Evolutionary conservation across 2,329 filamentous ascomycete species (phyloP).

Genomic region (Emmonsiellopsis sp.): DNA sequence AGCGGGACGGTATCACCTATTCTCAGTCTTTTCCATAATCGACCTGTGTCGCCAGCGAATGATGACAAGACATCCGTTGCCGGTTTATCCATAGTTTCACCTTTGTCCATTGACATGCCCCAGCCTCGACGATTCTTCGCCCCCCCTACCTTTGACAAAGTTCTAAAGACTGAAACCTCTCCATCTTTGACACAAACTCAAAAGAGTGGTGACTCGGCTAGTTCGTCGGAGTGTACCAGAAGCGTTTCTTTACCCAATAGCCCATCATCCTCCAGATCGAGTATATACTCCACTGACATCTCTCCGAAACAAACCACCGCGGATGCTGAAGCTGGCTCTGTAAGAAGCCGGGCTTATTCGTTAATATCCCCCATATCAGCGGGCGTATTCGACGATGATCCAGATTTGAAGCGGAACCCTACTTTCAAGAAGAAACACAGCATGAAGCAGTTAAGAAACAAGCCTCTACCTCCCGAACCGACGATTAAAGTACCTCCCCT

Average conservation of each 20-base stretch:
- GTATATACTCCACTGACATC: background rate
- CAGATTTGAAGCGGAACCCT: constrained; percentile 9
- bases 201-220: constrained; percentile 1
- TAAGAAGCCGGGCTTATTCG: constrained; percentile 11
- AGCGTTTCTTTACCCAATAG: background rate
- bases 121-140: constrained; percentile 13
- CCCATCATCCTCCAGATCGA: constrained; percentile 1
- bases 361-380: constrained; percentile 17
- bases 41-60: background rate
- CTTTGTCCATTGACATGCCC: constrained; percentile 15
- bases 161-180: constrained; percentile 1
- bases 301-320: background rate
- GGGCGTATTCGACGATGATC: constrained; percentile 26
- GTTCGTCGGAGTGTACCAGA: background rate
- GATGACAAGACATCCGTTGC: constrained; percentile 4
- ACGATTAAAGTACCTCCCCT: constrained; percentile 22
- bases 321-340: background rate
- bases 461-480: constrained; percentile 33
- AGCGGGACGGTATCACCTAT: constrained; percentile 3
- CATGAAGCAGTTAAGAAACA: constrained; percentile 25
- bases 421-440: constrained; percentile 16
- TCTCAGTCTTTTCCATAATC: background rate
- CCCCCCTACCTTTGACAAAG: background rate
- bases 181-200: background rate
- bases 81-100: constrained; percentile 14